Evolutionary conservation across 345 rosid genomes (phyloP), one percentile per base, ranked within the genome.

Genomic region (Erysimum cheiranthoides): DNA sequence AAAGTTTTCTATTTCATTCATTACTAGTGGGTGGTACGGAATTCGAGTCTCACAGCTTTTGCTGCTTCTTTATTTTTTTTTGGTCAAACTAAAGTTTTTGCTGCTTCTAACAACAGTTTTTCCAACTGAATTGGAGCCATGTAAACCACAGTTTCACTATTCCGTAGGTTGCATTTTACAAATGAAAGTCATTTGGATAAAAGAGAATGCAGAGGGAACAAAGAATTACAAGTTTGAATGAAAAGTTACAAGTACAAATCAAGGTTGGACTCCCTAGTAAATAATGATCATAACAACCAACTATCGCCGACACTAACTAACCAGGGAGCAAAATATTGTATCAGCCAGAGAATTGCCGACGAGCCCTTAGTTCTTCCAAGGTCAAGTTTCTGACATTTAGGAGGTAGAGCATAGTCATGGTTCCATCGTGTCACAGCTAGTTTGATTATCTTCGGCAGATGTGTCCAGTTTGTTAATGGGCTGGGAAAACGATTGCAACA

Each of bases 401-500:
- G n/a, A n/a, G n/a, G n/a, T n/a, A n/a, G n/a, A n/a, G 63, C 8
- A 61, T 61, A 60, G 13, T 60, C 43, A 67, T 45, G 72, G 81
- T 61, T 45, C 73, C 53, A 49, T 27, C 5, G 4, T 16, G 17
- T 38, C 71, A 45, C 46, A 69, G n/a, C 18, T 51, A 28, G 71
- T 42, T 38, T 73, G 71, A 14, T 35, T n/a, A 11, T 59, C 27
- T 75, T 80, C 70, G 6, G 76, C 45, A 51, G 81, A 51, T 60
- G 78, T 75, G 7, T 79, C 84, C 61, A 66, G 85, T 71, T 86
- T 66, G 12, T 21, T 18, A 18, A 66, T 61, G 54, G 76, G 66
- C 68, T 70, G 73, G 47, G 78, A 66, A 77, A 79, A 73, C 28
- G 93, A 75, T 32, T 87, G 92, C 75, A 94, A 59, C 59, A 86